Evolutionary conservation across 352 stramenopile genomes (phyloP), one percentile per base, ranked within the genome.

Genomic region (Phytopythium ostracodes): DNA sequence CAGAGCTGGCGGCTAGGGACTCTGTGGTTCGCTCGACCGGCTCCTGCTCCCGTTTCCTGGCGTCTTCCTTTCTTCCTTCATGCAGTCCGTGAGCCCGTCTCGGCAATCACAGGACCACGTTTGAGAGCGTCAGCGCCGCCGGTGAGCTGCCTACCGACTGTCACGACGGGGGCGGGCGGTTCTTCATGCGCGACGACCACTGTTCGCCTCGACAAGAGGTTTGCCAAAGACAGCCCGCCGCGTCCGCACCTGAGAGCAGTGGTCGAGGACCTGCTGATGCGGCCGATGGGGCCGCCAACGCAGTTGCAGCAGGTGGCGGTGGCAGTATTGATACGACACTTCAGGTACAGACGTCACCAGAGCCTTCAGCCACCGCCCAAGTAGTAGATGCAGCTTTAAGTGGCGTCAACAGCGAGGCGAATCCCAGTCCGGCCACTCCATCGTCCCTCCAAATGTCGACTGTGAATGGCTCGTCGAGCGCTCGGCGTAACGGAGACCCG

Each of bases 121-220:
- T 35, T 52, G 46, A 52, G 24, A 8, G 18, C 24, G 11, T 33
- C 24, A 2, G n/a, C 46, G 46, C 24, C 44, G 11, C 44, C n/a
- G 11, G 44, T n/a, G 24, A 52, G 24, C 6, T 8, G 3, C 2
- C 7, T 17, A 4, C 46, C 25, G 14, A 18, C 22, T 52, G 14
- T 27, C 22, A 33, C 46, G 22, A 29, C 46, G 40, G 18, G 18
- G 46, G 46, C 46, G 46, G 35, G 22, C 0, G 24, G 14, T 52
- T 52, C 46, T 52, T 52, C 46, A 52, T 52, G 46, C 46, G 24
- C 46, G 46, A n/a, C 46, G 46, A 22, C 46, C 12, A n/a, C 17
- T 17, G 24, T 11, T 52, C 46, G 14, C 46, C 46, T 52, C 46
- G 46, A 5, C 46, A 33, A 18, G 46, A 33, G 24, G 46, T 12